These are phyloP conservation scores for Cyberlindnera americana DNA, from an alignment of 805 yeast genomes.

Conservation along the genomic window DNA sequence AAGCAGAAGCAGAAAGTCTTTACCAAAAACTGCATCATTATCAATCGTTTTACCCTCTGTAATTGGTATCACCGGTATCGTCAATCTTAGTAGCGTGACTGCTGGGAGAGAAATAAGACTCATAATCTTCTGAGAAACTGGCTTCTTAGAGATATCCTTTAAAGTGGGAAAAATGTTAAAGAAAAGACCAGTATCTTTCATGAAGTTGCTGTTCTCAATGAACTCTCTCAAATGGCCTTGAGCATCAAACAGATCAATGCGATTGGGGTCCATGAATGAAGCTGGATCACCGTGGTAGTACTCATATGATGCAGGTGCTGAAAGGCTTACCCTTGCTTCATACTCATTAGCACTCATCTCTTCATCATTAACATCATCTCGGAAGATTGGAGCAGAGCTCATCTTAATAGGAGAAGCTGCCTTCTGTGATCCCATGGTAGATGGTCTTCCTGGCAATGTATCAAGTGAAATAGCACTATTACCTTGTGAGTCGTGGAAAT, in stretches of 20 bases:
- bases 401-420: slow-evolving; percentile 10
- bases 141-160: slow-evolving; percentile 25
- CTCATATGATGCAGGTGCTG: slow-evolving; percentile 18
- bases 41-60: slow-evolving; percentile 25
- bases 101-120: slow-evolving; percentile 34
- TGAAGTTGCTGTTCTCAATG: slow-evolving; percentile 4
- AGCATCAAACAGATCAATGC: slow-evolving; percentile 15
- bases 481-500: slow-evolving; percentile 1
- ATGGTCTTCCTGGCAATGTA: slow-evolving; percentile 8
- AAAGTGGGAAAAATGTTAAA: slow-evolving; percentile 31
- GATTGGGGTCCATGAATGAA: slow-evolving; percentile 3
- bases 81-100: slow-evolving; percentile 31
- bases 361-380: slow-evolving; percentile 12
- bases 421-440: not conserved
- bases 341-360: slow-evolving; percentile 11
- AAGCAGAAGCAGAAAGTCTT: slow-evolving; percentile 25
- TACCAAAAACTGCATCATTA: slow-evolving; percentile 18
- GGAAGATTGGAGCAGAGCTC: slow-evolving; percentile 22
- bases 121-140: slow-evolving; percentile 26
- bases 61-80: slow-evolving; percentile 35
- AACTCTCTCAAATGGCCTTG: slow-evolving; percentile 10
- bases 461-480: slow-evolving; percentile 15
- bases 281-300: slow-evolving; percentile 7
- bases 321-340: slow-evolving; percentile 17
- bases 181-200: slow-evolving; percentile 4